A percentile compares a stretch with the other conserved stretches of the same genome.
phyloP scores from a whole-genome alignment of 345 rosid species.

The Eucalyptus brandiana region DNA sequence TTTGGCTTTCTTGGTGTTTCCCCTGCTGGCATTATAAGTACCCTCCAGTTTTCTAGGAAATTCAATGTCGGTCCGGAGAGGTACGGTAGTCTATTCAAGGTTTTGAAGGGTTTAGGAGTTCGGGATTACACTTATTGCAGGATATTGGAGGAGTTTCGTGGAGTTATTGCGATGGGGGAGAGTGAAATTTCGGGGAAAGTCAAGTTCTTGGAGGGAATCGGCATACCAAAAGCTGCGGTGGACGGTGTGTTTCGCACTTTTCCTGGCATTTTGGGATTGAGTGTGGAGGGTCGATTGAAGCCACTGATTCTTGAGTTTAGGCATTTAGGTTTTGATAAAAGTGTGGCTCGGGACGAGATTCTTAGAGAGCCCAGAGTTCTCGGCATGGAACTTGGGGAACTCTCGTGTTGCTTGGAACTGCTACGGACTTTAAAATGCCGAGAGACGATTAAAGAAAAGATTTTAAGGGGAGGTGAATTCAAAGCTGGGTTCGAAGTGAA shows the following conservation, averaged over 20 bases:
- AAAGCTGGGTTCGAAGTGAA: slow-evolving; percentile 74
- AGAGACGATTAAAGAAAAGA: slow-evolving; percentile 28
- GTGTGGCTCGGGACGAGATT: slow-evolving; percentile 41
- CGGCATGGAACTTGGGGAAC: slow-evolving; percentile 71
- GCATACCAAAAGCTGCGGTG: slow-evolving; percentile 17
- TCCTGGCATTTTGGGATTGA: slow-evolving; percentile 43
- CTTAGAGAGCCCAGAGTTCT: slow-evolving; percentile 47
- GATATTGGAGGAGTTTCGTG: slow-evolving; percentile 44
- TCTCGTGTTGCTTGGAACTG: slow-evolving; percentile 51
- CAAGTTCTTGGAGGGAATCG: slow-evolving; percentile 36
- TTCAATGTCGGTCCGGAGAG: slow-evolving; percentile 32
- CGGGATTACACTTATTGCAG: slow-evolving; percentile 25
- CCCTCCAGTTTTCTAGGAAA: slow-evolving; percentile 40
- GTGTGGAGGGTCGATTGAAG: slow-evolving; percentile 34
- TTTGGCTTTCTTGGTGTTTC: slow-evolving; percentile 5
- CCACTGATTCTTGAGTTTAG: slow-evolving; percentile 54
- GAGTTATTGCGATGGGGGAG: slow-evolving; percentile 25
- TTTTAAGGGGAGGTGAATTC: slow-evolving; percentile 36
- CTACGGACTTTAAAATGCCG: slow-evolving; percentile 53
- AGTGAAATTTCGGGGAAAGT: slow-evolving; percentile 28
- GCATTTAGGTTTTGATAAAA: slow-evolving; percentile 42
- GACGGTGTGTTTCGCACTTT: slow-evolving; percentile 34
- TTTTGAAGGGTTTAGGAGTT: slow-evolving; percentile 58
- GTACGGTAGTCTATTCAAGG: slow-evolving; percentile 1
- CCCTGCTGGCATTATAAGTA: slow-evolving; percentile 24